phyloP scores from a whole-genome alignment of 2,329 filamentous ascomycete genomes.

The Alternaria sp. region DNA sequence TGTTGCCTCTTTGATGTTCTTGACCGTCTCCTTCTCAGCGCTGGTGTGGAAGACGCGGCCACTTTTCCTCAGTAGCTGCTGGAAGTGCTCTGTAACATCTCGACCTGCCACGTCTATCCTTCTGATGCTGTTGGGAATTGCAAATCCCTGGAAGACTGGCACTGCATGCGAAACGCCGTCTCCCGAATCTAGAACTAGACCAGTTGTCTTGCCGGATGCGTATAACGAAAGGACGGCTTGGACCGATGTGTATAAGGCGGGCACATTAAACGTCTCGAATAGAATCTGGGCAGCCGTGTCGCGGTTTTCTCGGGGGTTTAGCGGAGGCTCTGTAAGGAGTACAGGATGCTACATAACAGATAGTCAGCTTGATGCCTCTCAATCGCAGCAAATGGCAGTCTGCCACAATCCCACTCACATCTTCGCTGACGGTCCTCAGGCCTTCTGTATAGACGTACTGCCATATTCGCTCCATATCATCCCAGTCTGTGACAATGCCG shows the following conservation, averaged over 20 bases:
- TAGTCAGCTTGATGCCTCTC: conserved; percentile 17
- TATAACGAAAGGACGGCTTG: conserved; percentile 96
- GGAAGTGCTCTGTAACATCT: conserved; percentile 95
- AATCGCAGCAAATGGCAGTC: conserved; percentile 10
- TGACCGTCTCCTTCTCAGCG: conserved; percentile 98
- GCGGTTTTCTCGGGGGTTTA: conserved; percentile 94
- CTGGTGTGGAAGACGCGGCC: conserved; percentile 97
- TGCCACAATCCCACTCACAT: conserved; percentile 62
- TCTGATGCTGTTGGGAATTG: conserved; percentile 92
- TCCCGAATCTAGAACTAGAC: conserved; percentile 92
- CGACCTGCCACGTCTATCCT: conserved; percentile 95
- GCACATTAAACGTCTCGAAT: conserved; percentile 98
- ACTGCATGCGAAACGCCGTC: conserved; percentile 98
- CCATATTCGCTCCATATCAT: conserved; percentile 99
- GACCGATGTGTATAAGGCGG: conserved; percentile 93
- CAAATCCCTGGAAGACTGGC: conserved; percentile 96
- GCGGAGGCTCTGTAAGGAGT: conserved; percentile 90
- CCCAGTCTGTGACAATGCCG: conserved; percentile 98
- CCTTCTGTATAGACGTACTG: conserved; percentile 96
- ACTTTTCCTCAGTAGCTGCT: conserved; percentile 86
- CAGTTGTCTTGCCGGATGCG: conserved; percentile 92
- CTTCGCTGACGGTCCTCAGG: conserved; percentile 94
- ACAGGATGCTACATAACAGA: conserved; percentile 75
- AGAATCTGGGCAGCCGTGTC: conserved; percentile 96
- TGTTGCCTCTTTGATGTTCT: conserved; percentile 93